Percentiles rank a stretch among this genome's conserved stretches.
phyloP scores from a whole-genome alignment of 257 asterid genomes.

The Ligustrum vulgare region DNA sequence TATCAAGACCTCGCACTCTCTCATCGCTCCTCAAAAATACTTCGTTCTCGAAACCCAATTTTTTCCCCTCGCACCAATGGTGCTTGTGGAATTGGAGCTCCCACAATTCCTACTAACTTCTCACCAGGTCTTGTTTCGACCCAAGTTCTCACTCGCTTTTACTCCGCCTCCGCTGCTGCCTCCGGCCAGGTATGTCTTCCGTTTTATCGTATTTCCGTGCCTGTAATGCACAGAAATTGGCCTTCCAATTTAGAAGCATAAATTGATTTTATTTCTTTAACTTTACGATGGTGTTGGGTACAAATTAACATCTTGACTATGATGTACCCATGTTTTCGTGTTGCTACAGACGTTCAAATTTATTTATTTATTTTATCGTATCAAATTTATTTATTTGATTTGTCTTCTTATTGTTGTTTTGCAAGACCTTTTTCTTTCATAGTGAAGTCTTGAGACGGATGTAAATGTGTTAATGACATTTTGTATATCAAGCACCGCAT shows the following conservation, averaged over 20 bases:
- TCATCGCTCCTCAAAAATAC: conserved; percentile 23
- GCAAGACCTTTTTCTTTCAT: no score
- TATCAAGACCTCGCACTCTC: conserved; percentile 21
- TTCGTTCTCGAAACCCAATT: conserved; percentile 21
- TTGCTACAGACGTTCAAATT: no score
- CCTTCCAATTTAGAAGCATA: background rate
- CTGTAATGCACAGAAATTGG: background rate
- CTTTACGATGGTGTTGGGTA: background rate
- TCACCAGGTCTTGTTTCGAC: conserved; percentile 26
- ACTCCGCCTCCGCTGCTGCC: conserved; percentile 54
- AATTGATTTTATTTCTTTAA: background rate
- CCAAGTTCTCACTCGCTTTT: conserved; percentile 35
- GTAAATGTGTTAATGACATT: background rate
- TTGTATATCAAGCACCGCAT: background rate
- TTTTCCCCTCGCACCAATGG: conserved; percentile 11
- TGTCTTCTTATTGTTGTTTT: no score
- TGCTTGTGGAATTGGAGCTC: conserved; percentile 18
- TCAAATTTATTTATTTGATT: no score
- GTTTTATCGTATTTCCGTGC: background rate
- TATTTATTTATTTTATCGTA: no score
- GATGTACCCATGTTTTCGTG: background rate
- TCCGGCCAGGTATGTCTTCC: conserved; percentile 45
- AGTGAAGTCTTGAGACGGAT: no score
- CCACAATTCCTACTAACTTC: conserved; percentile 22
- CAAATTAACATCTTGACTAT: background rate